Evolutionary conservation across 2,329 filamentous ascomycete genomes (phyloP).

Genomic region (Sclerotinia spermophila): DNA sequence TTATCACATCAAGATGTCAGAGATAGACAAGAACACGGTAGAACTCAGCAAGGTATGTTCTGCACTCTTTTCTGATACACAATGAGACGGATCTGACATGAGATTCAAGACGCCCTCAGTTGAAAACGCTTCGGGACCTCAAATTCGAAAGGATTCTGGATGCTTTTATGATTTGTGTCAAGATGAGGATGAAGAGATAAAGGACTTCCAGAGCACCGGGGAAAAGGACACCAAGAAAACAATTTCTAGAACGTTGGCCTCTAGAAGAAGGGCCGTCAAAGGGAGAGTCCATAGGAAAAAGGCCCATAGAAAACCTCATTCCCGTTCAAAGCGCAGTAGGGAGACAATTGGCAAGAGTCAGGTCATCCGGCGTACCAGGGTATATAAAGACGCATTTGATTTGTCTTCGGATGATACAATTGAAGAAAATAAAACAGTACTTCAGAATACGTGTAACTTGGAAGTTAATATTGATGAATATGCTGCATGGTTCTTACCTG

Average conservation of each 20-base stretch:
- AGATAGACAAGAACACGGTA: background rate
- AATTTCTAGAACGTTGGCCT: no score
- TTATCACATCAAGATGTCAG: background rate
- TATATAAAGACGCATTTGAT: background rate
- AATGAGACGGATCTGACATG: background rate
- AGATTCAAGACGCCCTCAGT: background rate
- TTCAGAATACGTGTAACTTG: background rate
- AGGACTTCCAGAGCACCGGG: background rate
- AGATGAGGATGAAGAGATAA: background rate
- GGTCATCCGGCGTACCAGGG: background rate
- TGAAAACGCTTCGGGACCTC: no score
- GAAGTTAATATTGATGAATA: background rate
- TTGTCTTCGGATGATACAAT: background rate
- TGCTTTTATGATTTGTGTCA: background rate
- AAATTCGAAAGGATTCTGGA: background rate
- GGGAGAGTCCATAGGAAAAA: background rate
- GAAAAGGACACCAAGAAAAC: background rate
- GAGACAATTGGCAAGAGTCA: background rate
- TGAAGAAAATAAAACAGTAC: background rate
- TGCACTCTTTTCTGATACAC: background rate
- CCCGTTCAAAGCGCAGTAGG: background rate
- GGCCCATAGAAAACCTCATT: background rate
- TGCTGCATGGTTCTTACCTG: background rate
- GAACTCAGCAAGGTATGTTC: background rate
- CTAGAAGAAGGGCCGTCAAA: background rate